phyloP scores from a whole-genome alignment of 441 rosid genomes.

The Pelargonium australe region DNA sequence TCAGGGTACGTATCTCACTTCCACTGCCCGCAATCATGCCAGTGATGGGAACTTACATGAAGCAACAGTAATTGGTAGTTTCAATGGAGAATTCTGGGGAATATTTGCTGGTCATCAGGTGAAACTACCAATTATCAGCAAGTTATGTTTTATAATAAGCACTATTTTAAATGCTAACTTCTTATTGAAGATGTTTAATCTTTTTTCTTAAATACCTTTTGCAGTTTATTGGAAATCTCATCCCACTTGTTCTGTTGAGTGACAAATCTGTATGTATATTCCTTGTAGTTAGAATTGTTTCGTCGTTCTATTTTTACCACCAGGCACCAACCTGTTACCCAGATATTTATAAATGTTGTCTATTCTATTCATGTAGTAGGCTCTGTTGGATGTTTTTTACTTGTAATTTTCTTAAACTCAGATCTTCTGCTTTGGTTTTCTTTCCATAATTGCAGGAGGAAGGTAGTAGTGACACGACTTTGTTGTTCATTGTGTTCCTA shows the following conservation, averaged over 20 bases:
- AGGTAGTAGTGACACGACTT: constrained; percentile 56
- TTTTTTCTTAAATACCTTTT: constrained; percentile 8
- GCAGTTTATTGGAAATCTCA: constrained; percentile 83
- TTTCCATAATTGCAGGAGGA: constrained; percentile 53
- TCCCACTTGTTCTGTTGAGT: constrained; percentile 60
- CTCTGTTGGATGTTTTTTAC: background rate
- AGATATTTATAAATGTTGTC: background rate
- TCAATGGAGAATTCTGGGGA: constrained; percentile 95
- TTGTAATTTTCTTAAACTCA: background rate
- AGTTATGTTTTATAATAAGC: background rate
- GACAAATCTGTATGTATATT: constrained; percentile 42
- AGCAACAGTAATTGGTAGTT: constrained; percentile 67
- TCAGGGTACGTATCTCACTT: constrained; percentile 90
- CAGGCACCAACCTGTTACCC: background rate
- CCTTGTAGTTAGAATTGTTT: constrained; percentile 9
- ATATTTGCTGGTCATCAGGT: constrained; percentile 87
- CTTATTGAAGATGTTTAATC: constrained; percentile 6
- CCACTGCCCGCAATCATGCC: constrained; percentile 71
- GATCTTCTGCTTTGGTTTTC: constrained; percentile 17
- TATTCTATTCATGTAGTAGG: background rate
- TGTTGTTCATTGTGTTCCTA: constrained; percentile 69
- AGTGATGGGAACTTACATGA: constrained; percentile 46
- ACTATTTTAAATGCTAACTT: constrained; percentile 5
- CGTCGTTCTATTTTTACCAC: background rate
- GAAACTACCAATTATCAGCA: constrained; percentile 4